Evolutionary conservation across 495 filamentous ascomycete genomes (phyloP).

Genomic region (Xylona heveae): DNA sequence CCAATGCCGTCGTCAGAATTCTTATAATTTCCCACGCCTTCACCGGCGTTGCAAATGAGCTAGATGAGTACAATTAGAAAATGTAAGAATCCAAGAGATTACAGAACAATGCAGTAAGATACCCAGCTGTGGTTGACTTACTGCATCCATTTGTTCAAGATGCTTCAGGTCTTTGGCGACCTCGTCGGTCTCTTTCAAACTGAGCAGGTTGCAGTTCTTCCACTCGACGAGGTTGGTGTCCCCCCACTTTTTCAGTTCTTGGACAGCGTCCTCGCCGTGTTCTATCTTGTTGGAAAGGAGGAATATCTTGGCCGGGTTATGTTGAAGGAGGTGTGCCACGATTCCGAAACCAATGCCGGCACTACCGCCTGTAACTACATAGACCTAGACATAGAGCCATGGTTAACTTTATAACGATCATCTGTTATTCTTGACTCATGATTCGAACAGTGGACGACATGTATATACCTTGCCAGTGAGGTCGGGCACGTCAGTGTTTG

Average conservation of each 20-base stretch:
- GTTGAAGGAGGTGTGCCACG: slow-evolving; percentile 27
- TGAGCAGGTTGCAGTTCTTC: slow-evolving; percentile 21
- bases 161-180: slow-evolving; percentile 15
- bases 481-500: slow-evolving; percentile 22
- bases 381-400: slow-evolving; percentile 6
- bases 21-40: slow-evolving; percentile 19
- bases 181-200: slow-evolving; percentile 16
- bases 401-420: no score
- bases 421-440: background rate
- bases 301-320: slow-evolving; percentile 23
- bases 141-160: slow-evolving; percentile 20
- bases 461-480: slow-evolving; percentile 16
- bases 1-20: slow-evolving; percentile 15
- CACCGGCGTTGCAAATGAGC: slow-evolving; percentile 26
- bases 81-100: no score
- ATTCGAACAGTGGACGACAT: background rate
- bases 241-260: slow-evolving; percentile 19
- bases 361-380: slow-evolving; percentile 13
- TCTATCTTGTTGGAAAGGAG: slow-evolving; percentile 25
- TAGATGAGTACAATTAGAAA: slow-evolving; percentile 5
- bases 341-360: slow-evolving; percentile 28
- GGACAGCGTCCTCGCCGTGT: slow-evolving; percentile 18
- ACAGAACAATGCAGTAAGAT: no score
- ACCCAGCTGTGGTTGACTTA: slow-evolving; percentile 4
- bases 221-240: slow-evolving; percentile 20